Base-by-base conservation (phyloP, 352 stramenopile species). In the Globisporangium cederbergense region DNA sequence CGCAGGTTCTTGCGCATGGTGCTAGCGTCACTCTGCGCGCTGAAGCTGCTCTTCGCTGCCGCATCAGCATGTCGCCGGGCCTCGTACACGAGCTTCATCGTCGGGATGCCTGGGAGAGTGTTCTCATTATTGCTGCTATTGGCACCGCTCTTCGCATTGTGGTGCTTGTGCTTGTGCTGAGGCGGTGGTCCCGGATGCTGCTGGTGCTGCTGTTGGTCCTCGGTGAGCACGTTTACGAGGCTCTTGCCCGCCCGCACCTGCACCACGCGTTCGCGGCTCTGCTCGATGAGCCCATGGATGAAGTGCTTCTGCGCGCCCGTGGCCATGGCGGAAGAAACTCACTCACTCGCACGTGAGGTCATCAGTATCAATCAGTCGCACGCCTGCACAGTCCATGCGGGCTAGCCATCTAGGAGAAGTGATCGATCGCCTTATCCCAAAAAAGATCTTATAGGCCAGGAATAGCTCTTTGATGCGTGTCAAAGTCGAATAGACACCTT, bases 271-370 rank as follows among this genome's bases (percentile, higher is more conserved):
- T 88, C 76, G 46, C 69, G 69, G 28, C 81, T 90, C 62, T 79
- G 71, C 54, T 89, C 74, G n/a, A 90, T 68, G 25, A 90, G 71
- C 22, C 79, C 76, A 59, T 79, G 81, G 47, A 89, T 75, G 22
- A 89, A 66, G 46, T 76, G 71, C 66, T 76, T 83, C 45, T 81
- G 78, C 43, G 66, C 56, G 47, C 55, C 58, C 13, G 43, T 18
- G 30, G 30, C 32, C 52, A 58, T 58, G 20, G 16, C 50, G 40
- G 32, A 9, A 36, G 7, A 5, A 36, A 36, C 1, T n/a, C 7
- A 4, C n/a, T n/a, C 28, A 16, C 10, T 52, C 22, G 13, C 13
- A 28, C 36, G 36, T 16, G 36, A 42, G 36, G 3, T 14, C n/a
- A 58, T n/a, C 46, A 53, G 46, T 36, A 36, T 52, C 46, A 52